Base-by-base conservation (phyloP, 2,329 filamentous ascomycete species). In the Fusarium robinianum region DNA sequence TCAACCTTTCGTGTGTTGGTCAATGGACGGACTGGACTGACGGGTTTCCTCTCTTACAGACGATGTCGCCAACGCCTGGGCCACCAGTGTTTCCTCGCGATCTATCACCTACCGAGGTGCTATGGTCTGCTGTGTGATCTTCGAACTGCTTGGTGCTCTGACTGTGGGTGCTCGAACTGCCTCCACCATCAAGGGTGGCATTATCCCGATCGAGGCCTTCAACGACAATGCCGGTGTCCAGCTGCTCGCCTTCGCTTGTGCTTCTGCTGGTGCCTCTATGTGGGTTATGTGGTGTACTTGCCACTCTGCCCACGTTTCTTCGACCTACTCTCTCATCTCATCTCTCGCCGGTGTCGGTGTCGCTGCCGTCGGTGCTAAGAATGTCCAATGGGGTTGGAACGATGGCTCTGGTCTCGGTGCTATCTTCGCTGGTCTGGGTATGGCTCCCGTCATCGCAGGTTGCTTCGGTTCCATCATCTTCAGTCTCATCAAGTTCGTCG, bases 41-140 rank as follows among this genome's bases (percentile, higher is more conserved):
- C 47, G 17, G 14, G 36, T 18, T 10, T n/a, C 5, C 6, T 5
- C 18, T 15, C 23, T 14, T 11, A 35, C 46, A 85, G 83, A 90
- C 69, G 88, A 91, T 85, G 87, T 92, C 44, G 87, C 88, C 63
- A 92, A 92, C 71, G 74, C 87, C 36, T 91, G 86, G 84, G 87
- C 87, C 6, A 91, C 88, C 58, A 85, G 81, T 31, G 87, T 91
- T 46, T 90, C 87, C 14, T 90, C 87, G n/a, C 74, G 87, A 40
- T 90, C 87, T 55, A 76, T 89, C 61, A 75, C 83, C 3, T 87
- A 88, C 71, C 69, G 80, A 57, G 81, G 85, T 69, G 85, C 83
- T 53, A 85, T 85, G 81, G 58, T 84, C 22, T 71, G 86, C 33
- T 80, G 82, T 33, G 77, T 79, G 32, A 67, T 87, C 51, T 87